Percentiles rank a stretch among this genome's conserved stretches.
Conservation (phyloP, 202 grass and related monocot genomes). For the Bolboschoenoplectus hybrid region DNA sequence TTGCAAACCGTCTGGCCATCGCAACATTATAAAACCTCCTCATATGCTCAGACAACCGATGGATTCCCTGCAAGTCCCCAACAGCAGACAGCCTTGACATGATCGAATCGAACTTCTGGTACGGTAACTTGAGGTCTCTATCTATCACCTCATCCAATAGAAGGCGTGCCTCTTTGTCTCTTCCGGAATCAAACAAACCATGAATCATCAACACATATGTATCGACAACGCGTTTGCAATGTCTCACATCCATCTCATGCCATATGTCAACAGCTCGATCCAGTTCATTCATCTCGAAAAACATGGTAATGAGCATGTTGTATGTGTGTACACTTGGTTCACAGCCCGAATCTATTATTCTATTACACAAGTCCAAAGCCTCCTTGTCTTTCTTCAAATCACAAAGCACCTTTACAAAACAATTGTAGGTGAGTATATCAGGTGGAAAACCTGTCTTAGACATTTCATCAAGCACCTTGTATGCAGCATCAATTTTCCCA, state of each 20-base stretch:
- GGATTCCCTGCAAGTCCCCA: constrained; percentile 69
- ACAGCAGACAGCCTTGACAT: constrained; percentile 63
- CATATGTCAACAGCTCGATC: constrained; percentile 71
- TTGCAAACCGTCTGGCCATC: constrained; percentile 78
- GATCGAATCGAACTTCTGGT: constrained; percentile 77
- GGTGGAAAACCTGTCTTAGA: constrained; percentile 74
- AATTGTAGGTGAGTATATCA: constrained; percentile 96
- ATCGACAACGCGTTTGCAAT: constrained; percentile 64
- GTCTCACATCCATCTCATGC: constrained; percentile 77
- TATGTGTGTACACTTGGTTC: constrained; percentile 96
- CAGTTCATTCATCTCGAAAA: constrained; percentile 70
- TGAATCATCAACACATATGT: constrained; percentile 86
- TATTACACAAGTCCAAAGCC: constrained; percentile 62
- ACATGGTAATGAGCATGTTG: constrained; percentile 92
- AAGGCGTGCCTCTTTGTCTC: constrained; percentile 53
- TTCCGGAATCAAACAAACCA: constrained; percentile 75
- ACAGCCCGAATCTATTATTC: constrained; percentile 70
- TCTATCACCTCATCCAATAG: constrained; percentile 85
- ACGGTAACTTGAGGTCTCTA: constrained; percentile 66
- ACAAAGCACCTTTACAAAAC: constrained; percentile 93
- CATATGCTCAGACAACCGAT: constrained; percentile 89
- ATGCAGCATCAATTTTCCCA: constrained; percentile 68
- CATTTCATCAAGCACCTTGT: constrained; percentile 78
- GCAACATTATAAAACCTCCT: constrained; percentile 89
- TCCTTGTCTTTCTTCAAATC: constrained; percentile 64